phyloP scores from a whole-genome alignment of 805 yeast genomes.

The Phaffomyces opuntiae region DNA sequence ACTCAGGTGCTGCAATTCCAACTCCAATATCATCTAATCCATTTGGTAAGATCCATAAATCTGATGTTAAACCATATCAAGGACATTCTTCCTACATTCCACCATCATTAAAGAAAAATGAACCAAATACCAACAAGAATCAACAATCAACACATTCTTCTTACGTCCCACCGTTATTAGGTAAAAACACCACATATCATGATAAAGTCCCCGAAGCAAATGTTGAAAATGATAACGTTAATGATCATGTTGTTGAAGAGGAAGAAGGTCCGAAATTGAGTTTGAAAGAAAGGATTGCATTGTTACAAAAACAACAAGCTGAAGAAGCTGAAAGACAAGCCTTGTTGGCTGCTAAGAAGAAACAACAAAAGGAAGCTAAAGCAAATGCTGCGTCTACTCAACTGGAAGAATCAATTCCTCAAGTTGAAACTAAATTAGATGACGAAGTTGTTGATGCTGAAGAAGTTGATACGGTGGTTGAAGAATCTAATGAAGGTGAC shows the following conservation, averaged over 20 bases:
- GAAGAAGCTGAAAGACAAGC: slow-evolving; percentile 74
- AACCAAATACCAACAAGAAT: background rate
- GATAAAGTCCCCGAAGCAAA: slow-evolving; percentile 15
- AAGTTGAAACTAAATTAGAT: slow-evolving; percentile 14
- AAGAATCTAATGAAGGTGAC: background rate
- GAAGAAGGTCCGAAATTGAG: slow-evolving; percentile 70
- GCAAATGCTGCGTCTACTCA: background rate
- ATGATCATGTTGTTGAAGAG: slow-evolving; percentile 30
- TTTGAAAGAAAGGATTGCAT: slow-evolving; percentile 78
- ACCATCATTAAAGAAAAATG: slow-evolving; percentile 16
- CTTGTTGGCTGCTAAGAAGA: slow-evolving; percentile 47
- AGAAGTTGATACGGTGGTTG: background rate
- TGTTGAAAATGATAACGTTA: slow-evolving; percentile 23
- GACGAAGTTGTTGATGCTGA: background rate
- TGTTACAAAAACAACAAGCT: slow-evolving; percentile 73
- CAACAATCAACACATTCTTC: slow-evolving; percentile 19
- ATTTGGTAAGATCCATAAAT: slow-evolving; percentile 1
- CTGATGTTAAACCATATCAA: slow-evolving; percentile 14
- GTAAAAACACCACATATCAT: background rate
- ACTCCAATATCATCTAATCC: slow-evolving; percentile 3
- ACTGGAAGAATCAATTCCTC: background rate
- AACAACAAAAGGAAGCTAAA: slow-evolving; percentile 37
- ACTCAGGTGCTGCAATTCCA: slow-evolving; percentile 7
- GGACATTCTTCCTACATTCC: slow-evolving; percentile 25
- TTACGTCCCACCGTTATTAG: slow-evolving; percentile 22